A percentile compares a stretch with the other conserved stretches of the same genome.
phyloP scores from a whole-genome alignment of 352 stramenopile species.

The Phytophthora fragariae region DNA sequence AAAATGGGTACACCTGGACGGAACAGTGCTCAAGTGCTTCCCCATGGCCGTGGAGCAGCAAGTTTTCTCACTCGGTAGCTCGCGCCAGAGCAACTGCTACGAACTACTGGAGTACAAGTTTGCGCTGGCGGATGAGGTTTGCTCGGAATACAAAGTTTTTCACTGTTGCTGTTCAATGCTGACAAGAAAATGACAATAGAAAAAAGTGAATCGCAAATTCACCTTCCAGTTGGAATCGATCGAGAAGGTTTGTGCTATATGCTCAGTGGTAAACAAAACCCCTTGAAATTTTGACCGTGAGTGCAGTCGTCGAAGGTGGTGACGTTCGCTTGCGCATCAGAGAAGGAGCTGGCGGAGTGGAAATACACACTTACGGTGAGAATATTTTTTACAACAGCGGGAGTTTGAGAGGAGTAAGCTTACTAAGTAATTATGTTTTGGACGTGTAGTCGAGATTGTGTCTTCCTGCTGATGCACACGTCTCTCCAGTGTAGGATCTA shows the following conservation, averaged over 20 bases:
- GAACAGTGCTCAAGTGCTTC: constrained; percentile 76
- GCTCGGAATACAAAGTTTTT: background rate
- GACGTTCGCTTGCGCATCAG: constrained; percentile 68
- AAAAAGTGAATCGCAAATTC: constrained; percentile 69
- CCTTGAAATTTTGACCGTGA: background rate
- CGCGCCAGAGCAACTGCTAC: constrained; percentile 54
- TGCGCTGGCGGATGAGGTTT: constrained; percentile 51
- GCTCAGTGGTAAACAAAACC: background rate
- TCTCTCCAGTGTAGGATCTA: constrained; percentile 32
- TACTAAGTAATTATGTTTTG: background rate
- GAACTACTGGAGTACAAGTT: constrained; percentile 63
- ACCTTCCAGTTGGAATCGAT: constrained; percentile 65
- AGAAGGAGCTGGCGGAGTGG: constrained; percentile 71
- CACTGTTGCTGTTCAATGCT: background rate
- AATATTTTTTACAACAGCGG: background rate
- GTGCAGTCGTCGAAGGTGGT: constrained; percentile 53
- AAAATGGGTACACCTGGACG: constrained; percentile 84
- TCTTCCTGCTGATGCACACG: constrained; percentile 23
- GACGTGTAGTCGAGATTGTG: constrained; percentile 28
- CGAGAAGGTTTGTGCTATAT: constrained; percentile 45
- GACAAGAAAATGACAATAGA: constrained; percentile 34
- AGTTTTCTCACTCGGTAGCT: constrained; percentile 65
- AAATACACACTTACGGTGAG: constrained; percentile 57
- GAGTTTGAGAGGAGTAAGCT: background rate
- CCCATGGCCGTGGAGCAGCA: constrained; percentile 68